Evolutionary conservation across 768 basidiomycete genomes (phyloP).

Genomic region (Xerocomus potaroensis): DNA sequence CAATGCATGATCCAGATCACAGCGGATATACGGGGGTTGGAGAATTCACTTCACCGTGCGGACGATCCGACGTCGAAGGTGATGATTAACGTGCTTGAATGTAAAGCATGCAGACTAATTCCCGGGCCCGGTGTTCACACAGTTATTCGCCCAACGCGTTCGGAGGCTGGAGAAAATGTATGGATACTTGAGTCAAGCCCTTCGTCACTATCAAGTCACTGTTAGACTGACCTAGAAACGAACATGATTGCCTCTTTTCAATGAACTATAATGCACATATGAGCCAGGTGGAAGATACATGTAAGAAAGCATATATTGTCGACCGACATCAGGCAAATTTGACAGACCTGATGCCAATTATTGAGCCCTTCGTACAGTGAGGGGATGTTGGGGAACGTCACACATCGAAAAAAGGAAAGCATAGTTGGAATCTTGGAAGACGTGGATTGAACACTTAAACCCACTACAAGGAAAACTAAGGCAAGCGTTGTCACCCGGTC

Average conservation of each 20-base stretch:
- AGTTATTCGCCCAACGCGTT: slow-evolving; percentile 17
- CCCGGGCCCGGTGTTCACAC: neutral
- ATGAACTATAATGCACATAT: neutral
- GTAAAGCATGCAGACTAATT: neutral
- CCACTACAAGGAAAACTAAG: no score
- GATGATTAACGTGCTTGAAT: neutral
- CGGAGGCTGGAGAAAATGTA: slow-evolving; percentile 15
- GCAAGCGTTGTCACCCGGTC: no score
- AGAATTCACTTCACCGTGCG: slow-evolving; percentile 6
- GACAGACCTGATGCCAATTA: no score
- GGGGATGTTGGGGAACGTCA: no score
- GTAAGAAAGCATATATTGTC: no score
- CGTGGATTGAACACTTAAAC: no score
- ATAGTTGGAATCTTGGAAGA: no score
- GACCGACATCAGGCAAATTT: no score
- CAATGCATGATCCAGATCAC: slow-evolving; percentile 10
- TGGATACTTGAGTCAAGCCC: slow-evolving; percentile 18
- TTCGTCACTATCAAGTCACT: slow-evolving; percentile 20
- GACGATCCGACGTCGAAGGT: slow-evolving; percentile 14
- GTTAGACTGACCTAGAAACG: slow-evolving; percentile 9
- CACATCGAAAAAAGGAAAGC: no score
- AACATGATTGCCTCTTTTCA: neutral
- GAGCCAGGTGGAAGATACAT: no score
- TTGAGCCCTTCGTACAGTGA: no score
- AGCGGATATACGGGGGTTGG: slow-evolving; percentile 13